Percentiles rank a stretch among this genome's conserved stretches.
Evolutionary conservation across 1,139 yeast species (phyloP).

Genomic region (Saccharomyces hybrid): DNA sequence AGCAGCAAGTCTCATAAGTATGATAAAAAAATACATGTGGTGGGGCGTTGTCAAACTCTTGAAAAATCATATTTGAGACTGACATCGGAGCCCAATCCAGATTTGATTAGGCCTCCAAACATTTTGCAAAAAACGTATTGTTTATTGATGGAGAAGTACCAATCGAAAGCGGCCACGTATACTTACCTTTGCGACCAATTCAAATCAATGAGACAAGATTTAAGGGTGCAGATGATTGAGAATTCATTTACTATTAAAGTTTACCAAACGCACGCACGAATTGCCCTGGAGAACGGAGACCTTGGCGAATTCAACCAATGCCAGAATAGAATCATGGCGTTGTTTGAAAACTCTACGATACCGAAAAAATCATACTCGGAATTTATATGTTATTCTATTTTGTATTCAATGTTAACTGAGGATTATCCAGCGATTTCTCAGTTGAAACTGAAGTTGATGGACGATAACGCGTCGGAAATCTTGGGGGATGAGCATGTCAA

Average conservation of each 20-base stretch:
- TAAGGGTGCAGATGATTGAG: slow-evolving; percentile 85
- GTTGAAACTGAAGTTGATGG: slow-evolving; percentile 27
- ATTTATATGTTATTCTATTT: slow-evolving; percentile 65
- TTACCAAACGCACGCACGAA: slow-evolving; percentile 77
- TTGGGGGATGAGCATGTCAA: slow-evolving; percentile 30
- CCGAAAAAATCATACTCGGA: slow-evolving; percentile 45
- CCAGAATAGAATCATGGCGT: slow-evolving; percentile 65
- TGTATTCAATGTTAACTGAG: slow-evolving; percentile 72
- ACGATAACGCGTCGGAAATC: slow-evolving; percentile 13
- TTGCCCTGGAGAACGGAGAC: slow-evolving; percentile 78
- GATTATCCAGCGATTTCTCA: slow-evolving; percentile 40
- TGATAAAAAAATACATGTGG: slow-evolving; percentile 37
- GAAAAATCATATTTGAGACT: slow-evolving; percentile 77
- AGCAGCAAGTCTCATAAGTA: slow-evolving; percentile 28
- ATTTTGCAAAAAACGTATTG: slow-evolving; percentile 54
- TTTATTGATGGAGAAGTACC: slow-evolving; percentile 49
- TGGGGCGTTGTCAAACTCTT: slow-evolving; percentile 57
- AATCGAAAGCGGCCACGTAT: slow-evolving; percentile 47
- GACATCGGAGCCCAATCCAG: slow-evolving; percentile 89
- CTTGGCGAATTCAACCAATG: slow-evolving; percentile 95
- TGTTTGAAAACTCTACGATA: slow-evolving; percentile 42
- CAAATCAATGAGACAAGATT: slow-evolving; percentile 85
- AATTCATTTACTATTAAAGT: slow-evolving; percentile 70
- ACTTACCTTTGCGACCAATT: slow-evolving; percentile 81
- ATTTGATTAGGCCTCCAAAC: slow-evolving; percentile 63